These are phyloP conservation scores for Echites panduratus DNA, from an alignment of 257 asterid species.

Conservation along the genomic window DNA sequence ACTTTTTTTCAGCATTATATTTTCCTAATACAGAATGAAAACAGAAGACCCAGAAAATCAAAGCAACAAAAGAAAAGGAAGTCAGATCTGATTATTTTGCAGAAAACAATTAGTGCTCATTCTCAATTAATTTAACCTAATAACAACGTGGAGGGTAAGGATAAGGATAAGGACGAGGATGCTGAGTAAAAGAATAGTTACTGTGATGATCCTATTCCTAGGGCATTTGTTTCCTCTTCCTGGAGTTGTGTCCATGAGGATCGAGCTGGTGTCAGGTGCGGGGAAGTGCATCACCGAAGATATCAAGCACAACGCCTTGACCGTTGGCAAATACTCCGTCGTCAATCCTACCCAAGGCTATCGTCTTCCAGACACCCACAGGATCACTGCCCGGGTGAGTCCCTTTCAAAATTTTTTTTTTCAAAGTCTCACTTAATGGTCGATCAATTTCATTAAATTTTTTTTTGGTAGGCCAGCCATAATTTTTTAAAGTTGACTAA, in stretches of 20 bases:
- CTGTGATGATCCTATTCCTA: too few relatives aligned
- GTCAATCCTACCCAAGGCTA: constrained; percentile 19
- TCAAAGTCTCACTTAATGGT: too few relatives aligned
- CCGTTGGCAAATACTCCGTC: constrained; percentile 26
- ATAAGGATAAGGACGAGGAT: background rate
- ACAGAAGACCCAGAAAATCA: background rate
- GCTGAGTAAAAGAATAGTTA: too few relatives aligned
- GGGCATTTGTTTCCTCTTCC: background rate
- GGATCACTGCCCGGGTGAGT: constrained; percentile 24
- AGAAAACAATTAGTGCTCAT: background rate
- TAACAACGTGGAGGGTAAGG: background rate
- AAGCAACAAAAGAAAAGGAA: background rate
- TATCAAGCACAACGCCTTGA: constrained; percentile 19
- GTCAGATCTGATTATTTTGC: background rate
- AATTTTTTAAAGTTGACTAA: background rate
- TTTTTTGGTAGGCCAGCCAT: too few relatives aligned
- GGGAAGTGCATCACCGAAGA: constrained; percentile 29
- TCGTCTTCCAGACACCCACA: constrained; percentile 20
- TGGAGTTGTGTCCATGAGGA: background rate
- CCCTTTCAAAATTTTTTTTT: background rate
- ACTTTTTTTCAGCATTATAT: too few relatives aligned
- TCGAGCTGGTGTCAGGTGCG: constrained; percentile 24
- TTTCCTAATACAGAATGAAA: too few relatives aligned
- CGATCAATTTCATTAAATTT: too few relatives aligned
- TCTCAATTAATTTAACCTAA: too few relatives aligned